Percentiles rank a stretch among this genome's conserved stretches.
These are phyloP conservation scores for Tylopilus microsporus DNA, from an alignment of 1,284 basidiomycete species.

Conservation along the genomic window DNA sequence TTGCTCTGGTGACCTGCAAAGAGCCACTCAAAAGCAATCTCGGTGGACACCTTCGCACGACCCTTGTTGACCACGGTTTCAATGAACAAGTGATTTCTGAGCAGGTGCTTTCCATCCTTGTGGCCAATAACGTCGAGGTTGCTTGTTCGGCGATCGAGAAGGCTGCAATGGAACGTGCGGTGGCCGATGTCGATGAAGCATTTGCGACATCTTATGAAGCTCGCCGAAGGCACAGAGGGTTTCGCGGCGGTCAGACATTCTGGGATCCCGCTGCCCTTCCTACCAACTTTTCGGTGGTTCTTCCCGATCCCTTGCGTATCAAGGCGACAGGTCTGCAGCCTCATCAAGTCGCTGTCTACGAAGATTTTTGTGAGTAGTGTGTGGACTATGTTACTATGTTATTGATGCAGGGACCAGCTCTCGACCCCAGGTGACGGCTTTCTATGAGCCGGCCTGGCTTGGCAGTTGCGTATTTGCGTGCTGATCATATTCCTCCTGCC, in stretches of 20 bases:
- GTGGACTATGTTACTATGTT: background rate
- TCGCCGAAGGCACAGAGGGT: constrained; percentile 84
- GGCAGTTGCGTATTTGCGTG: constrained; percentile 49
- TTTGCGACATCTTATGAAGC: constrained; percentile 80
- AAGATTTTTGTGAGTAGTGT: constrained; percentile 75
- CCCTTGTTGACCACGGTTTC: constrained; percentile 82
- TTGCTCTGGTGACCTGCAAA: constrained; percentile 97
- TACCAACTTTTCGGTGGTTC: constrained; percentile 70
- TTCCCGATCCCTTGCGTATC: constrained; percentile 89
- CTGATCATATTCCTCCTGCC: constrained; percentile 40
- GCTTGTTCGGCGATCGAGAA: constrained; percentile 95
- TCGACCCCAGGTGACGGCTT: constrained; percentile 50
- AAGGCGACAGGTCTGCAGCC: constrained; percentile 78
- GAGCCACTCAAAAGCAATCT: constrained; percentile 94
- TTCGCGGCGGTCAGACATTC: constrained; percentile 71
- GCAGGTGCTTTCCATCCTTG: constrained; percentile 72
- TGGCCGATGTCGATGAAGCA: constrained; percentile 91
- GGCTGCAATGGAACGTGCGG: constrained; percentile 95
- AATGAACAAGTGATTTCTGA: constrained; percentile 73
- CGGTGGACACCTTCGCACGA: constrained; percentile 80
- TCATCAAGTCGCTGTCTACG: constrained; percentile 87
- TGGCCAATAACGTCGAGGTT: constrained; percentile 90
- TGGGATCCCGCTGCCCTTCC: constrained; percentile 78
- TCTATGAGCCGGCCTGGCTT: constrained; percentile 62
- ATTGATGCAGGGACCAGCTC: constrained; percentile 31